These are phyloP conservation scores for Zalerion maritima DNA, from an alignment of 495 filamentous ascomycete species.

Conservation along the genomic window DNA sequence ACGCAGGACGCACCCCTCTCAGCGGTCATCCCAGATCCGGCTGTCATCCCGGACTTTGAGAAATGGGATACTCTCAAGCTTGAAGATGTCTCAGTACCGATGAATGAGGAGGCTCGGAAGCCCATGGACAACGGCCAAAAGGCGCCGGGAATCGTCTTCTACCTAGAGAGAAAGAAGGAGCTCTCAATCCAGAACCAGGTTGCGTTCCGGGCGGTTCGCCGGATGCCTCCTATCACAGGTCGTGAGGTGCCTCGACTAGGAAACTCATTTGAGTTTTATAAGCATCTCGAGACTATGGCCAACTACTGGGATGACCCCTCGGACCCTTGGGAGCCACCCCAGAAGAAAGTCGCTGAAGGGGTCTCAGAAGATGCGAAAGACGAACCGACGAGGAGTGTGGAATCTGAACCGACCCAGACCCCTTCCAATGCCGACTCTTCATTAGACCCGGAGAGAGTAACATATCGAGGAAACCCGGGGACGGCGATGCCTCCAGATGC, in stretches of 20 bases:
- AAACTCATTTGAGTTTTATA: constrained; percentile 44
- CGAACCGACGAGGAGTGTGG: constrained; percentile 3
- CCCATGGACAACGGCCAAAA: constrained; percentile 29
- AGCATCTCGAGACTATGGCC: constrained; percentile 35
- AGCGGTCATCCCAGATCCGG: constrained; percentile 32
- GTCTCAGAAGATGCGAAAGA: constrained; percentile 7
- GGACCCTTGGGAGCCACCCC: constrained; percentile 10
- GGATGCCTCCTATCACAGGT: constrained; percentile 32
- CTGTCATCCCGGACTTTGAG: constrained; percentile 29
- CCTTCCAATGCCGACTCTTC: not conserved
- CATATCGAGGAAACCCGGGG: constrained; percentile 49
- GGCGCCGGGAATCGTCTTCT: constrained; percentile 35
- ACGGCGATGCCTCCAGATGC: constrained; percentile 61
- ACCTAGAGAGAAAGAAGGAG: constrained; percentile 36
- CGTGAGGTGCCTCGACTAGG: constrained; percentile 31
- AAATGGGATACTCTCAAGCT: constrained; percentile 30
- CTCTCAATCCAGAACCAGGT: constrained; percentile 32
- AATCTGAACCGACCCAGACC: not conserved
- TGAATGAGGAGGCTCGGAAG: constrained; percentile 28
- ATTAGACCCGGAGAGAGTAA: too few species aligned
- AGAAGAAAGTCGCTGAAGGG: constrained; percentile 4
- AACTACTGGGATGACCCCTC: constrained; percentile 40
- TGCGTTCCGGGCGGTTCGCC: constrained; percentile 37
- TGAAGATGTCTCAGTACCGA: too few species aligned
- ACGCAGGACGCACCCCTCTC: constrained; percentile 24